Base-by-base conservation (phyloP, 164 flowering plant genomes). In the Stephania japonica region DNA sequence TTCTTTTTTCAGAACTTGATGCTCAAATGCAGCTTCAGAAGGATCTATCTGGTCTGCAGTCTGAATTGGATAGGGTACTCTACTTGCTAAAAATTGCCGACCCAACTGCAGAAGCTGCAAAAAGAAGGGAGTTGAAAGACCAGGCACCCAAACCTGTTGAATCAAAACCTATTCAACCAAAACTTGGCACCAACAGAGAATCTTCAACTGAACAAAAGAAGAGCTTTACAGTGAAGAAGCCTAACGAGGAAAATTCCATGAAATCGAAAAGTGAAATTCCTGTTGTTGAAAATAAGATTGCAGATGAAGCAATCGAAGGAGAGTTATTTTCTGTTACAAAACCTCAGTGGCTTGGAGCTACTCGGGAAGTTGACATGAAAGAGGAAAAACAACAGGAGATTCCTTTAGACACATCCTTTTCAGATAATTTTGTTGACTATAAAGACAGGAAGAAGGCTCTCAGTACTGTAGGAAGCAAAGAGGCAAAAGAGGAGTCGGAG, bases 321-420 rank as follows among this genome's bases (percentile, higher is more conserved):
- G 69, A 80, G 78, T 76, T 61, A 11, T 90, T 82, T 81, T 76
- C 83, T 65, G 84, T 71, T 50, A 47, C 72, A 64, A 93, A 96
- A 80, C 98, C 97, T 43, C 89, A 83, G 67, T 92, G 99, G 98
- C 98, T 96, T 76, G 99, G 99, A 53, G 97, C 95, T 75, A 82
- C 86, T 3, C 82, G 82, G 50, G 81, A 84, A 68, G 81, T 19
- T 42, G 78, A 83, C 72, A 72, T 73, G 44, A 77, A 81, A 76
- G 87, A 85, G 73, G 74, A 44, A 67, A 69, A 69, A 50, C 79
- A 68, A 68, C 73, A 78, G 72, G 83, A 73, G 68, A 78, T 74
- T n/a, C 70, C 79, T 23, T 42, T 44, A 27, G 70, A 78, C 23
- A 62, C 32, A 18, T 64, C 81, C 16, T 91, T 81, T 18, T 72